phyloP scores from a whole-genome alignment of 306 rosid genomes.

The Glycyrrhiza uralensis region DNA sequence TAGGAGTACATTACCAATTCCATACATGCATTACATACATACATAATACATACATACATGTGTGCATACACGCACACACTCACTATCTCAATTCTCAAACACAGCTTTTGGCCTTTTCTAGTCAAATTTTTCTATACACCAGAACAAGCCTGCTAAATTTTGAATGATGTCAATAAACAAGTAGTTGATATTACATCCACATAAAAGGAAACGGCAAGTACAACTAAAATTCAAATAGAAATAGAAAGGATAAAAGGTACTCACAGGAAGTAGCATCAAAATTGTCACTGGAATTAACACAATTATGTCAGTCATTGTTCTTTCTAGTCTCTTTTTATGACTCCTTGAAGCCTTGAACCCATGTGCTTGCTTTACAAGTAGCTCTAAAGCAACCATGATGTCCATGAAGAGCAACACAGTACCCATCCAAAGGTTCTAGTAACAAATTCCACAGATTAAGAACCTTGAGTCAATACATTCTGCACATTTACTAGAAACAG shows the following conservation, averaged over 20 bases:
- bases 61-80: too few relatives aligned
- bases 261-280: constrained; percentile 70
- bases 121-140: neutral
- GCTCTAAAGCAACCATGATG: constrained; percentile 42
- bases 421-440: constrained; percentile 64
- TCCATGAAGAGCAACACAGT: constrained; percentile 59
- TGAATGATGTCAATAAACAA: neutral
- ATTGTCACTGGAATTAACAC: constrained; percentile 58
- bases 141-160: neutral
- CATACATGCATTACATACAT: too few relatives aligned
- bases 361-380: constrained; percentile 38
- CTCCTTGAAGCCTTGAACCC: constrained; percentile 50
- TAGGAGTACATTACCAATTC: too few relatives aligned
- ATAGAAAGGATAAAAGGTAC: constrained; percentile 5
- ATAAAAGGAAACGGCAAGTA: neutral
- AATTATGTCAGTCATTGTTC: constrained; percentile 50
- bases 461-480: neutral
- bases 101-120: neutral
- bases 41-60: too few relatives aligned
- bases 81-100: too few relatives aligned
- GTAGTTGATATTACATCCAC: neutral
- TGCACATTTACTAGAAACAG: neutral
- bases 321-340: constrained; percentile 46
- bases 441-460: constrained; percentile 29
- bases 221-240: neutral